These are phyloP conservation scores for Candida tibetensis DNA, from an alignment of 805 yeast genomes.

Conservation along the genomic window DNA sequence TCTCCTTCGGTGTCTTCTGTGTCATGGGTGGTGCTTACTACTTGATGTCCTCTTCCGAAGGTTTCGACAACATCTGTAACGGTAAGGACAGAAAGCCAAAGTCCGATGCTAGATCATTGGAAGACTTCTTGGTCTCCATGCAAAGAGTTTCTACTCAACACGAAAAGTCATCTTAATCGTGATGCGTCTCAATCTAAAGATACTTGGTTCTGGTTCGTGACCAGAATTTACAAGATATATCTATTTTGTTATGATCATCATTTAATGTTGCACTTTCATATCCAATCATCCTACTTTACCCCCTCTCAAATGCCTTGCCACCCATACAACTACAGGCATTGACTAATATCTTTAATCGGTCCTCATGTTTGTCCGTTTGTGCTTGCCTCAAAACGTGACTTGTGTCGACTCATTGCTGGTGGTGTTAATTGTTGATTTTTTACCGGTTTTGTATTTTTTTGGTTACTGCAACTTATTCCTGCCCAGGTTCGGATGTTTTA, in stretches of 20 bases:
- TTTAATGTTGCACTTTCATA: neutral
- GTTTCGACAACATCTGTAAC: constrained; percentile 81
- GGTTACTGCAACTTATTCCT: no score
- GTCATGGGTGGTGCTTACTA: constrained; percentile 95
- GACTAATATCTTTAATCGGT: neutral
- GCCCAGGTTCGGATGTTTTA: constrained; percentile 4
- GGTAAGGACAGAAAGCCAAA: constrained; percentile 66
- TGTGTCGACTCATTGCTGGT: neutral
- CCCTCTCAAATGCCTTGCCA: neutral
- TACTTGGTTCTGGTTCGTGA: neutral
- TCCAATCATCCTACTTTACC: neutral
- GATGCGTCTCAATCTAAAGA: neutral
- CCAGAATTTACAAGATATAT: no score
- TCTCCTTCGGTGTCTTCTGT: constrained; percentile 97
- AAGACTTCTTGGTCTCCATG: constrained; percentile 84
- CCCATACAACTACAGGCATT: no score
- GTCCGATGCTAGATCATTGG: constrained; percentile 56
- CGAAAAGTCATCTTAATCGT: constrained; percentile 65
- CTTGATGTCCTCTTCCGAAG: constrained; percentile 79
- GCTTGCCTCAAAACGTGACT: neutral
- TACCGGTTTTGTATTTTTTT: neutral
- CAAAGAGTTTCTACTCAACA: constrained; percentile 88
- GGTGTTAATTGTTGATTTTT: constrained; percentile 6
- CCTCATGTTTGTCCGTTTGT: neutral
- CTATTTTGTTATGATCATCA: constrained; percentile 3